Evolutionary conservation across 371 early-diverging fungal genomes (phyloP).

Genomic region (Syncephalastrum sp.): DNA sequence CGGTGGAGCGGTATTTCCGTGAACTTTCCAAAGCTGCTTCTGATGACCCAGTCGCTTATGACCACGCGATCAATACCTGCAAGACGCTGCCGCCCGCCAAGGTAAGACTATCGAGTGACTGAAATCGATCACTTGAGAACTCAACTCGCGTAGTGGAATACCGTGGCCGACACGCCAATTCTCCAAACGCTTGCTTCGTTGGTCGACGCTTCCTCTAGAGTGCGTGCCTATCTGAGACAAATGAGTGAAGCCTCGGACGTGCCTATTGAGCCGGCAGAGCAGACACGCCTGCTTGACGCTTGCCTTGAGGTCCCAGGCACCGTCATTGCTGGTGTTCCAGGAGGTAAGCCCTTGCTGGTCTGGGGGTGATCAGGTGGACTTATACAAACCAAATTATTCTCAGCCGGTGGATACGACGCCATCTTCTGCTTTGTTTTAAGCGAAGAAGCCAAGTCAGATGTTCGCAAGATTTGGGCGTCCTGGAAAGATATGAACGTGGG

Average conservation of each 20-base stretch:
- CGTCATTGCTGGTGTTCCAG: conserved; percentile 92
- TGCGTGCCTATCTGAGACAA: conserved; percentile 62
- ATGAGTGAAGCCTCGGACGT: conserved; percentile 77
- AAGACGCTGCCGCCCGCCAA: conserved; percentile 19
- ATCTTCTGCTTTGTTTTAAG: conserved; percentile 83
- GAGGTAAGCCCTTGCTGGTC: conserved; percentile 52
- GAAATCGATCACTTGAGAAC: no score
- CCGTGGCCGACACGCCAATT: not conserved
- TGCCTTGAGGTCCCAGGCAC: conserved; percentile 77
- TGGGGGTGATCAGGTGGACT: no score
- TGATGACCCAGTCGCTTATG: conserved; percentile 33
- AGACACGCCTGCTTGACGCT: conserved; percentile 81
- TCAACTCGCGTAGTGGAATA: conserved; percentile 9
- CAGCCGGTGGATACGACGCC: conserved; percentile 97
- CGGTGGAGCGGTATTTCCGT: conserved; percentile 47
- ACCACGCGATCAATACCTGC: conserved; percentile 38
- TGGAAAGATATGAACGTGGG: conserved; percentile 78
- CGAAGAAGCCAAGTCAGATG: conserved; percentile 41
- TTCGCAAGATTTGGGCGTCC: conserved; percentile 62
- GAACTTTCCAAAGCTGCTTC: conserved; percentile 25
- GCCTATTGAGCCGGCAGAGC: conserved; percentile 88
- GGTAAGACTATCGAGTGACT: conserved; percentile 11
- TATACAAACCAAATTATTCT: not conserved
- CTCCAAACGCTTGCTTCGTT: not conserved
- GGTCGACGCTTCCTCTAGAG: conserved; percentile 3